These are phyloP conservation scores for Pythium plurisporium DNA, from an alignment of 352 stramenopile genomes.

Conservation along the genomic window DNA sequence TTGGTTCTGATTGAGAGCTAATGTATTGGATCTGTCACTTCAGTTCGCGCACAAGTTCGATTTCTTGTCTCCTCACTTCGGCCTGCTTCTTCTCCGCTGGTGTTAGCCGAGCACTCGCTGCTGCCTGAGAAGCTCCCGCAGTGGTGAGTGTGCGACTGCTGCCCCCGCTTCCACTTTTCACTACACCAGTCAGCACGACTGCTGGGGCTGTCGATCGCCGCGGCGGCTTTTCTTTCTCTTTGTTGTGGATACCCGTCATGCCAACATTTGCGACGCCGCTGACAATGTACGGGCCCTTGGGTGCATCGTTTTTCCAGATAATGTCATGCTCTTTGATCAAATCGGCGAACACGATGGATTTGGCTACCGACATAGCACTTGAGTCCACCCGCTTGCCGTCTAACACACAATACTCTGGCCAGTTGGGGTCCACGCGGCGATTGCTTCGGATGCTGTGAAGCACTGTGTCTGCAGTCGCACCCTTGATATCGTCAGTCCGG, in stretches of 20 bases:
- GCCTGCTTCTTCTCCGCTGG: conserved; percentile 41
- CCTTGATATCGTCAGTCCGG: conserved; percentile 52
- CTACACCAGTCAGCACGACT: conserved; percentile 2
- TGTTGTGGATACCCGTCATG: conserved; percentile 25
- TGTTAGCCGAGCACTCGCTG: conserved; percentile 22
- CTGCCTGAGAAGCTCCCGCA: conserved; percentile 5
- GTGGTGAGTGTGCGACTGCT: conserved; percentile 8
- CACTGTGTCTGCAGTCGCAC: conserved; percentile 58
- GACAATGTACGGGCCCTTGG: conserved; percentile 35
- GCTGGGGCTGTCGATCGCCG: conserved; percentile 23
- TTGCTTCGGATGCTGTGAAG: conserved; percentile 65
- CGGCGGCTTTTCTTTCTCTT: conserved; percentile 32
- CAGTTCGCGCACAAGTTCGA: conserved; percentile 53
- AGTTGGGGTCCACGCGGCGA: conserved; percentile 62
- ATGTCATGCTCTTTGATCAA: conserved; percentile 48
- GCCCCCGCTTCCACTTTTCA: not conserved
- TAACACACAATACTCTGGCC: conserved; percentile 51
- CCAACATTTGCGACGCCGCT: conserved; percentile 57
- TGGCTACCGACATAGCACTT: conserved; percentile 60
- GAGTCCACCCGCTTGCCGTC: conserved; percentile 57
- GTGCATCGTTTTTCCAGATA: conserved; percentile 24
- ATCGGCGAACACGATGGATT: conserved; percentile 64
- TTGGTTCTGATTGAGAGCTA: not conserved
- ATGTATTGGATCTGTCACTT: conserved; percentile 17
- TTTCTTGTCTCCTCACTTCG: conserved; percentile 41